Evolutionary conservation across 441 rosid genomes (phyloP), one percentile per base, ranked within the genome.

Genomic region (Syzygium syzygioides): DNA sequence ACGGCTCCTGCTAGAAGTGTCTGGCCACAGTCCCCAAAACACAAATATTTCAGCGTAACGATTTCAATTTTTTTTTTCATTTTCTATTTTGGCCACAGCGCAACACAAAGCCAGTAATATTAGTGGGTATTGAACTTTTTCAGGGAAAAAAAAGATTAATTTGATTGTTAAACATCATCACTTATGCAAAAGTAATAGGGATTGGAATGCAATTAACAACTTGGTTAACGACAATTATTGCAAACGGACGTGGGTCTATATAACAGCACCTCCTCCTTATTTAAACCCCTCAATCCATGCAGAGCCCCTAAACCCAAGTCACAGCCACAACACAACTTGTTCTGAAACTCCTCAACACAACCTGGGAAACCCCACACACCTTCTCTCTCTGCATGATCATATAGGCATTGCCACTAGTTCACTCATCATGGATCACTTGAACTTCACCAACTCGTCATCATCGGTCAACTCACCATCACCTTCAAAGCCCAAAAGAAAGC

Each of bases 401-500:
- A 66, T 79, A 55, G 53, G 71, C 83, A 53, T 55, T 71, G 25
- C 64, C 45, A 55, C 50, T 34, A 52, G 86, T 25, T 55, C 14
- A 68, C 76, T 62, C 79, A 55, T 54, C 23, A 19, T 60, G 54
- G 37, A 84, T 59, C 57, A 79, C 41, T 93, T 93, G 94, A 93
- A 93, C 79, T 91, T 87, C 26, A 91, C 34, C 84, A 88, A 86
- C 87, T 85, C 64, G 3, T 41, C 93, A 52, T 92, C 86, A 45
- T 52, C 83, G 26, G 90, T 37, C 45, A 91, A 88, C 83, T 91
- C 89, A 3, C 86, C 94, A 50, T 91, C 96, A 6, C 91, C 95
- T 14, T 93, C 97, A 55, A 94, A 93, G 89, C 53, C 93, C 89
- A 94, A 94, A 90, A 93, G 91, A 91, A 94, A 92, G 91, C 96